Evolutionary conservation across 2,329 filamentous ascomycete species (phyloP), one percentile per base, ranked within the genome.

Genomic region (Phyllosticta citrichinensis): DNA sequence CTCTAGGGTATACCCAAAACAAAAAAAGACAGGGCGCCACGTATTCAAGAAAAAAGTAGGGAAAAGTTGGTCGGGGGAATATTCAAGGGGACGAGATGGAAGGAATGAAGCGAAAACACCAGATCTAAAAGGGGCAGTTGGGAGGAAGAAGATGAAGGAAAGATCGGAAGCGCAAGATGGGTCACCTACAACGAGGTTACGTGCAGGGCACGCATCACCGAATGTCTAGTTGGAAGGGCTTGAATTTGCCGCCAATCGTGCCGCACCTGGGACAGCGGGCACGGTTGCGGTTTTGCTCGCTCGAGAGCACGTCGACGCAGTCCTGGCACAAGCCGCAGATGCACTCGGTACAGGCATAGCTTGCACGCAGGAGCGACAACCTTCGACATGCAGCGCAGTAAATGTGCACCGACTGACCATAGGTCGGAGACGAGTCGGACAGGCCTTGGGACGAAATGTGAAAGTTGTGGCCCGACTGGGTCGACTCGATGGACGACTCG

Each of bases 301-400:
- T 83, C 75, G 90, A 86, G 60, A 93, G 79, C 35, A 89, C 84
- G 68, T 91, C 87, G 62, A 97, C 91, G 69, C 93, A 97, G 62
- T 91, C 85, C 65, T 87, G 85, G 74, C 94, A 97, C 56, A 97
- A 82, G 17, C 92, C 93, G 71, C 91, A 96, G 65, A 97, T 96
- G 73, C 94, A 97, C 74, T 97, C 92, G 1, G 92, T 96, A 73
- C 93, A 97, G 22, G 93, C 93, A 70, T 91, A 97, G 35, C 90
- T 94, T 68, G 93, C 88, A 68, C 86, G 87, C 25, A 97, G 78
- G 11, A 87, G 78, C 57, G 87, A 92, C 19, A 91, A 80, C 47
- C 87, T 84, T 65, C 89, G 86, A 70, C 93, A 97, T 55, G 88
- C 89, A 20, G 92, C 89, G 72, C 93, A 97, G 72, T 96, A 96